Conservation (phyloP, 2,329 filamentous ascomycete genomes). For the Allantophomopsis cytisporea region DNA sequence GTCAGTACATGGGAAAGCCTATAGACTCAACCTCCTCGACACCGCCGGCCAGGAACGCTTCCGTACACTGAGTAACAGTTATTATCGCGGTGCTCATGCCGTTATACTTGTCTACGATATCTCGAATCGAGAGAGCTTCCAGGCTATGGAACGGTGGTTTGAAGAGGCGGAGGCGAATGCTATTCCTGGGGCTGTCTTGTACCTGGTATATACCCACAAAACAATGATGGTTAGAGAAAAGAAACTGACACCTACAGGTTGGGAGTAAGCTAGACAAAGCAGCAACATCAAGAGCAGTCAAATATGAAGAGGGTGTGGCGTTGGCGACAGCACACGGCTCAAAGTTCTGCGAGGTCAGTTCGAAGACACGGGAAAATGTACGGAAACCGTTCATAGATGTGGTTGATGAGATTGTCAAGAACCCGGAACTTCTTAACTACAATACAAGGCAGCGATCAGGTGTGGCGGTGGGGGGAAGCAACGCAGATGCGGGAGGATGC, state of each 20-base stretch:
- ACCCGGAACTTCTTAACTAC: conserved; percentile 24
- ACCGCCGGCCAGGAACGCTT: conserved; percentile 96
- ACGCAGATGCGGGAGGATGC: conserved; percentile 8
- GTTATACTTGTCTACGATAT: conserved; percentile 95
- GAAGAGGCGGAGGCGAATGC: conserved; percentile 37
- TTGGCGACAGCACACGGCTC: conserved; percentile 30
- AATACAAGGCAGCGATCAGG: conserved; percentile 3
- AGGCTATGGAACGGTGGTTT: conserved; percentile 38
- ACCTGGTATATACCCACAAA: conserved; percentile 22
- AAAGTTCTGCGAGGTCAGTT: conserved; percentile 38
- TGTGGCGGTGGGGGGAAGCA: conserved; percentile 11
- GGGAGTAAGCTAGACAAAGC: conserved; percentile 37
- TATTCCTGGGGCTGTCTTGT: conserved; percentile 31
- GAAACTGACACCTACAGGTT: conserved; percentile 17
- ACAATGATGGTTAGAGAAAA: neutral
- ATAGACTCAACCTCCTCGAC: conserved; percentile 47
- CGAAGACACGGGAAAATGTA: conserved; percentile 37
- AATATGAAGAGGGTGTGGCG: conserved; percentile 29
- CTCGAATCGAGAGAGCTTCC: conserved; percentile 43
- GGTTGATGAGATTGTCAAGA: conserved; percentile 33
- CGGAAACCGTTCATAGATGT: conserved; percentile 35
- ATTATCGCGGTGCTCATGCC: conserved; percentile 90
- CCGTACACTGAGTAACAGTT: conserved; percentile 83
- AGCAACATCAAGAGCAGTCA: conserved; percentile 25
- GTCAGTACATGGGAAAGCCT: conserved; percentile 34